These are phyloP conservation scores for Cytospora paraplurivora DNA, from an alignment of 2,329 filamentous ascomycete species.

Conservation along the genomic window DNA sequence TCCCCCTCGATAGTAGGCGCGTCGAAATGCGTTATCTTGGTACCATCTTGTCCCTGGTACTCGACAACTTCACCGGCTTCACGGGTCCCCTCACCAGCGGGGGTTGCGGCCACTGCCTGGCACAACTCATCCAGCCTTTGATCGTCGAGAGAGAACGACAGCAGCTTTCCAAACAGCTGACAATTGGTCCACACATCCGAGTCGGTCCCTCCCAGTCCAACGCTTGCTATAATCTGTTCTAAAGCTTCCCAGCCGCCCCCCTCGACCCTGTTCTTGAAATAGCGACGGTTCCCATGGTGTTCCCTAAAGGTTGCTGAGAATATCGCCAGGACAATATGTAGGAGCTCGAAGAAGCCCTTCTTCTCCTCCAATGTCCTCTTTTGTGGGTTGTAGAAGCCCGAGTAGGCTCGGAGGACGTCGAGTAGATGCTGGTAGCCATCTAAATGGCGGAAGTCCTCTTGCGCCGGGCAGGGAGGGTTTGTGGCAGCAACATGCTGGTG, in stretches of 20 bases:
- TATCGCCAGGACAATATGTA: conserved; percentile 72
- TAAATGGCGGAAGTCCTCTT: conserved; percentile 82
- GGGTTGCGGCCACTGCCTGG: conserved; percentile 45
- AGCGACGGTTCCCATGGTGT: conserved; percentile 84
- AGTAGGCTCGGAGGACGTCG: conserved; percentile 67
- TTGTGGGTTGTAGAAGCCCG: conserved; percentile 73
- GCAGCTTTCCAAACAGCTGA: conserved; percentile 79
- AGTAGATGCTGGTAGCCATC: conserved; percentile 77
- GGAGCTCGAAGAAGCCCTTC: conserved; percentile 64
- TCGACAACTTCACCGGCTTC: conserved; percentile 19
- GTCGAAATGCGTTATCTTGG: conserved; percentile 13
- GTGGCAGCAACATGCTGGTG: conserved; percentile 61
- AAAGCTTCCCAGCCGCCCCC: conserved; percentile 78
- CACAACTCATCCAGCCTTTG: conserved; percentile 73
- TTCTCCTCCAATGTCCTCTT: conserved; percentile 65
- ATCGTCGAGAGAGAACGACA: conserved; percentile 80
- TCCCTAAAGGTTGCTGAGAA: conserved; percentile 74
- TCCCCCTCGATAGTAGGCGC: conserved; percentile 39
- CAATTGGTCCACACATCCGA: conserved; percentile 68
- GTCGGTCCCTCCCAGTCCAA: conserved; percentile 65
- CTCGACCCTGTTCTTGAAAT: conserved; percentile 76
- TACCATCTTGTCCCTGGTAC: conserved; percentile 11
- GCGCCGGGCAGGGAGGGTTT: conserved; percentile 52
- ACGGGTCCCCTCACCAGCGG: conserved; percentile 14
- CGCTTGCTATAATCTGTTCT: conserved; percentile 70